These are phyloP conservation scores for Eremomyces bilateralis DNA, from an alignment of 495 filamentous ascomycete species.

Conservation along the genomic window DNA sequence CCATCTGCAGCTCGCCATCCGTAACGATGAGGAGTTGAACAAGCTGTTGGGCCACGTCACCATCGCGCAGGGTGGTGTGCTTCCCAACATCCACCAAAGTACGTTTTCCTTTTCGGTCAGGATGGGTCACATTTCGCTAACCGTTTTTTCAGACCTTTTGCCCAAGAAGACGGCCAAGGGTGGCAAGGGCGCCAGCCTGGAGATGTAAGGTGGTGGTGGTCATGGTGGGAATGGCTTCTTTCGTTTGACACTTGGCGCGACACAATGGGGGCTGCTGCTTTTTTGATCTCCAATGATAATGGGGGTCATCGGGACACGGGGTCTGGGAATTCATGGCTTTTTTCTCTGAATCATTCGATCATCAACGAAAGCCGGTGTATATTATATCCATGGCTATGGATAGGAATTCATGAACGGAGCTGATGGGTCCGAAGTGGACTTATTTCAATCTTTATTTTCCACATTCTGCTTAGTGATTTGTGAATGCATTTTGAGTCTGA, in stretches of 20 bases:
- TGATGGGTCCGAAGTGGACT: no score
- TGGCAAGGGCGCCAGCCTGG: conserved; percentile 77
- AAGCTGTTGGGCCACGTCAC: conserved; percentile 98
- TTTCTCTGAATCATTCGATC: no score
- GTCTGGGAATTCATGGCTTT: conserved; percentile 22
- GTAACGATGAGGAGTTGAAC: conserved; percentile 99
- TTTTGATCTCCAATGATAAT: conserved; percentile 61
- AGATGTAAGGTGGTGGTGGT: conserved; percentile 46
- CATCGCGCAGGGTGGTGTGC: conserved; percentile 97
- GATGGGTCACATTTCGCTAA: conserved; percentile 21
- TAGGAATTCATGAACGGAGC: conserved; percentile 19
- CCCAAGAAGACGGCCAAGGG: conserved; percentile 95
- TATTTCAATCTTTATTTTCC: conserved; percentile 16
- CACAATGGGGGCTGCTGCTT: conserved; percentile 18
- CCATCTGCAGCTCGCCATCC: conserved; percentile 97
- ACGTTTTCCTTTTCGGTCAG: conserved; percentile 22
- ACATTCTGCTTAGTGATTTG: background rate
- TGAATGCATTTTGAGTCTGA: background rate
- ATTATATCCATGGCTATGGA: conserved; percentile 65
- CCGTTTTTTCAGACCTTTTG: conserved; percentile 49
- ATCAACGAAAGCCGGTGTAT: no score
- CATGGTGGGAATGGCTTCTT: conserved; percentile 6
- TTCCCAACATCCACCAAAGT: conserved; percentile 98
- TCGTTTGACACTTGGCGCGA: conserved; percentile 20
- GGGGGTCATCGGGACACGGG: conserved; percentile 69